phyloP scores from a whole-genome alignment of 345 rosid species.

The Brassica juncea region DNA sequence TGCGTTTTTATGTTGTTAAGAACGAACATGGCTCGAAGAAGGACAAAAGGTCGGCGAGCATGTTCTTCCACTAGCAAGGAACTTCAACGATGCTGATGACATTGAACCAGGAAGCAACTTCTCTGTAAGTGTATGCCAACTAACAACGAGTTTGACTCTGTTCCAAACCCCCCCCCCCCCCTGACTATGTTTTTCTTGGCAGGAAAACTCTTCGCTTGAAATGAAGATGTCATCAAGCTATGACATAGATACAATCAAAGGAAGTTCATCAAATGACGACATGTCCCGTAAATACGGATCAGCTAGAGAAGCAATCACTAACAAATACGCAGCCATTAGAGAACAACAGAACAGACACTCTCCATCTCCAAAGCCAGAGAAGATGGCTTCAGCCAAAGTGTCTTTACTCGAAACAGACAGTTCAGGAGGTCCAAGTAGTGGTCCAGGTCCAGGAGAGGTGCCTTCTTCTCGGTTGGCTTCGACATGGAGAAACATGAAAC shows the following conservation, averaged over 20 bases:
- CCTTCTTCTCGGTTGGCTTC: conserved; percentile 62
- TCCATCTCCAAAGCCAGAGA: conserved; percentile 53
- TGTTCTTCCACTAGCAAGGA: conserved; percentile 88
- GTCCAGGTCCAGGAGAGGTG: conserved; percentile 23
- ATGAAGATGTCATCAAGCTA: conserved; percentile 58
- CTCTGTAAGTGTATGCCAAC: conserved; percentile 43
- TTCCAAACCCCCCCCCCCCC: conserved; percentile 9
- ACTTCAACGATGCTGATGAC: conserved; percentile 77
- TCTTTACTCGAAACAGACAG: conserved; percentile 64
- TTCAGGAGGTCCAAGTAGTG: conserved; percentile 35
- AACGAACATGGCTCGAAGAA: conserved; percentile 86
- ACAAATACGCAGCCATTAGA: conserved; percentile 84
- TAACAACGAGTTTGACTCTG: not conserved
- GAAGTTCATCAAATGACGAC: conserved; percentile 56
- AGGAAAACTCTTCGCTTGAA: conserved; percentile 71
- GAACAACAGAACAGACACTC: conserved; percentile 54
- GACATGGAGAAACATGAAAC: conserved; percentile 86
- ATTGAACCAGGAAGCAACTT: conserved; percentile 58
- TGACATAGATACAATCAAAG: conserved; percentile 43
- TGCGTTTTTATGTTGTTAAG: conserved; percentile 41
- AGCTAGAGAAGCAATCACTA: conserved; percentile 79
- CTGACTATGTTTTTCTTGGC: conserved; percentile 15
- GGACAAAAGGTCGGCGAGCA: conserved; percentile 85
- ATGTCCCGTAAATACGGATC: conserved; percentile 63
- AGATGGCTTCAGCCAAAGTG: conserved; percentile 72